phyloP scores from a whole-genome alignment of 202 grass and related monocot genomes.

The Hordeum pubiflorum region DNA sequence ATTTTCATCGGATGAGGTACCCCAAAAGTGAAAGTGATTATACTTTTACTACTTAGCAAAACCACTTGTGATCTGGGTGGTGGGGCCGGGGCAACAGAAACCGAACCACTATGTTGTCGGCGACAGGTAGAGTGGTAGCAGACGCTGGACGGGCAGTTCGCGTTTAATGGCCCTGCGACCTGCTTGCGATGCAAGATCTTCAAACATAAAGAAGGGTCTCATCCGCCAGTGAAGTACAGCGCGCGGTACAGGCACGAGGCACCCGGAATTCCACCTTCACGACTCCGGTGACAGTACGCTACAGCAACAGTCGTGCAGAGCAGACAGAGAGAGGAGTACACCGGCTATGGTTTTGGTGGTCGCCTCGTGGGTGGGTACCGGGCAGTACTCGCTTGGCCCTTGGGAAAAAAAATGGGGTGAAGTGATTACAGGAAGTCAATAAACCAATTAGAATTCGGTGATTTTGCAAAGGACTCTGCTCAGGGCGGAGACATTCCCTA shows the following conservation, averaged over 20 bases:
- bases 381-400: conserved; percentile 13
- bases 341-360: conserved; percentile 2
- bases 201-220: not conserved
- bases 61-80: no score
- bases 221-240: conserved; percentile 2
- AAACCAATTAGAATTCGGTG: not conserved
- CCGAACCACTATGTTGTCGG: conserved; percentile 23
- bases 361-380: not conserved
- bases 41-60: not conserved
- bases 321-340: not conserved
- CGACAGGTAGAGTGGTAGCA: conserved; percentile 24
- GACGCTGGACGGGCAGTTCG: not conserved
- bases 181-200: conserved; percentile 29
- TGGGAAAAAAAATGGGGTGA: not conserved
- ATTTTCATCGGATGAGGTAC: not conserved
- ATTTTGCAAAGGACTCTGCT: not conserved
- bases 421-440: not conserved
- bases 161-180: conserved; percentile 17
- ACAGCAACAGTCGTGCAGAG: not conserved
- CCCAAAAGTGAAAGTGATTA: not conserved
- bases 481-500: not conserved
- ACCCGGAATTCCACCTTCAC: conserved; percentile 8
- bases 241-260: not conserved
- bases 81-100: not conserved
- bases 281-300: not conserved